Conservation (phyloP, 495 filamentous ascomycete species). For the Alectoria sarmentosa region DNA sequence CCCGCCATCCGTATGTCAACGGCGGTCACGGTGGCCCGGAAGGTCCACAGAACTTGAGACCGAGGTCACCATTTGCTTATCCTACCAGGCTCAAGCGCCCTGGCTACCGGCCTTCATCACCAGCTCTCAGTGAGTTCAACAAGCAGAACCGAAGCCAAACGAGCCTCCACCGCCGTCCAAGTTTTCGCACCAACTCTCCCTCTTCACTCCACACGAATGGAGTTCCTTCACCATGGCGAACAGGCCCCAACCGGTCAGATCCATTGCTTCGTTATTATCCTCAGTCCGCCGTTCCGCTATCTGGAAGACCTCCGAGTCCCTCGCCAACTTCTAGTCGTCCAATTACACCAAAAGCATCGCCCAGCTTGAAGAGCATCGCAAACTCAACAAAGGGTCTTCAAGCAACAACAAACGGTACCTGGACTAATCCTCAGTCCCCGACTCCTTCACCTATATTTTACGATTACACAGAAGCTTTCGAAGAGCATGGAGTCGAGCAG, state of each 20-base stretch:
- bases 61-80: conserved; percentile 56
- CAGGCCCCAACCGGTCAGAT: conserved; percentile 23
- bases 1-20: conserved; percentile 18
- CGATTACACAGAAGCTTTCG: conserved; percentile 29
- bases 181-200: conserved; percentile 22
- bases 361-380: conserved; percentile 15
- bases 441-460: conserved; percentile 26
- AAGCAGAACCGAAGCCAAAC: conserved; percentile 7
- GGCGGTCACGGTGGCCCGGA: conserved; percentile 10
- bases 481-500: conserved; percentile 25
- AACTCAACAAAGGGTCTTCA: conserved; percentile 14
- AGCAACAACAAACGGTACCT: not conserved
- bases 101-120: conserved; percentile 56
- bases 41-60: conserved; percentile 36
- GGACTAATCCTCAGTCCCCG: conserved; percentile 8
- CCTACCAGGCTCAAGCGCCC: conserved; percentile 58
- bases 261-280: conserved; percentile 19
- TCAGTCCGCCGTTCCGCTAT: not conserved
- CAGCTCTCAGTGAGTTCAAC: conserved; percentile 40
- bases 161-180: conserved; percentile 15
- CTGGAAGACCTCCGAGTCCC: conserved; percentile 4
- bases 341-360: conserved; percentile 11
- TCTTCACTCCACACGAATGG: conserved; percentile 18
- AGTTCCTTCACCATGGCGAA: conserved; percentile 18
- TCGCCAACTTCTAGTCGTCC: conserved; percentile 15